phyloP scores from a whole-genome alignment of 1,284 basidiomycete genomes.

The Waitea zeae region DNA sequence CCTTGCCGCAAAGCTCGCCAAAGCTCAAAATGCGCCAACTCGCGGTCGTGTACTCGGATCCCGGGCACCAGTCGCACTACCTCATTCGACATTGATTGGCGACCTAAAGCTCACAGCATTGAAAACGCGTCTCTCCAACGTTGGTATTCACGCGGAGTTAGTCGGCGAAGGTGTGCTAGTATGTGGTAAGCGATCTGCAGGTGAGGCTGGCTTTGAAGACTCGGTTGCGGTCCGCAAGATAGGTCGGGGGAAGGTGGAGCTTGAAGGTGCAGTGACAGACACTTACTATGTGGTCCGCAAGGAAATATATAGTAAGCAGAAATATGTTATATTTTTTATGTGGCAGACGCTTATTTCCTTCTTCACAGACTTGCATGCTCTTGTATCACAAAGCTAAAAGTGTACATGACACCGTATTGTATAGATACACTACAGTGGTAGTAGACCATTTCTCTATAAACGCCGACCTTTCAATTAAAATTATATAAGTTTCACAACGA shows the following conservation, averaged over 20 bases:
- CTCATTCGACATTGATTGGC: constrained; percentile 87
- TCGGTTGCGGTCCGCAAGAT: constrained; percentile 81
- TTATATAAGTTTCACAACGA: too few species aligned
- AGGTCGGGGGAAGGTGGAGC: constrained; percentile 64
- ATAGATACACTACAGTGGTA: too few species aligned
- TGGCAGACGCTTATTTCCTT: too few species aligned
- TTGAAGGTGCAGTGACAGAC: constrained; percentile 80
- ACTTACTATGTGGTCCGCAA: constrained; percentile 77
- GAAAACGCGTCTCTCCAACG: constrained; percentile 54
- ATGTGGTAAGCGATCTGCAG: constrained; percentile 45
- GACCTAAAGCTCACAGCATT: constrained; percentile 82
- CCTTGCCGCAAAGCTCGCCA: constrained; percentile 1
- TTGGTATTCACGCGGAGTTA: constrained; percentile 79
- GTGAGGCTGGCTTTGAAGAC: constrained; percentile 38
- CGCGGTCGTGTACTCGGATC: constrained; percentile 36
- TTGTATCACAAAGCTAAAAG: too few species aligned
- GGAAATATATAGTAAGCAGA: constrained; percentile 81
- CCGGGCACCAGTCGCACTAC: constrained; percentile 40
- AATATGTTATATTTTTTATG: constrained; percentile 58
- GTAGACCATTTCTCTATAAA: too few species aligned
- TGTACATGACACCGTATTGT: too few species aligned
- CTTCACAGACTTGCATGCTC: too few species aligned
- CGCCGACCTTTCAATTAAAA: too few species aligned
- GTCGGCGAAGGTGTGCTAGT: constrained; percentile 92
- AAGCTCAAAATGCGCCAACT: constrained; percentile 12